phyloP scores from a whole-genome alignment of 2,329 filamentous ascomycete species.

The Penicillium sp. region DNA sequence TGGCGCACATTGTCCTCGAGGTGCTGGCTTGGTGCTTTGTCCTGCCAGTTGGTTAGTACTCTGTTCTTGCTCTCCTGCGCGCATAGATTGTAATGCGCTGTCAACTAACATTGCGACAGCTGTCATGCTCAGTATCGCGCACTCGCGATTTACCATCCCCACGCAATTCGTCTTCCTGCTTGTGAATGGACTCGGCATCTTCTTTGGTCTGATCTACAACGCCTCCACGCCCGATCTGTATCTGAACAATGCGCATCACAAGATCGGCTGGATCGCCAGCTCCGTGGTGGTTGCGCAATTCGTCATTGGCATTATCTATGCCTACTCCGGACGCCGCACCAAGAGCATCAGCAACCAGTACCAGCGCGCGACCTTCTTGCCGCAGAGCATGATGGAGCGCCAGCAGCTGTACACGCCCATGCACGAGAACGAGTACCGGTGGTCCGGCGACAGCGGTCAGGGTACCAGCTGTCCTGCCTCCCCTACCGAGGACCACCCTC shows the following conservation, averaged over 20 bases:
- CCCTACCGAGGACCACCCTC: slow-evolving; percentile 53
- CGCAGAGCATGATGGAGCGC: slow-evolving; percentile 54
- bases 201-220: slow-evolving; percentile 70
- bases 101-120: slow-evolving; percentile 45
- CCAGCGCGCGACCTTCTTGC: slow-evolving; percentile 60
- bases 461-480: slow-evolving; percentile 66
- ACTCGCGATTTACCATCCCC: slow-evolving; percentile 68
- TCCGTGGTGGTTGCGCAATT: slow-evolving; percentile 69
- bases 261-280: slow-evolving; percentile 79
- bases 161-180: slow-evolving; percentile 65
- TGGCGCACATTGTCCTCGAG: slow-evolving; percentile 69
- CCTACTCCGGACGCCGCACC: slow-evolving; percentile 51
- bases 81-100: background rate
- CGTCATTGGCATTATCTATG: slow-evolving; percentile 62
- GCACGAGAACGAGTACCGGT: slow-evolving; percentile 47
- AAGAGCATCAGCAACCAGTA: slow-evolving; percentile 30
- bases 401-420: slow-evolving; percentile 41
- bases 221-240: slow-evolving; percentile 80
- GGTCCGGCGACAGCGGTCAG: slow-evolving; percentile 69
- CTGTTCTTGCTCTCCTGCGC: background rate
- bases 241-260: slow-evolving; percentile 81
- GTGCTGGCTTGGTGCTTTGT: slow-evolving; percentile 67
- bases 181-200: slow-evolving; percentile 60
- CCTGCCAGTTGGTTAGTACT: slow-evolving; percentile 64
- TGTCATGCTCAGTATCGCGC: slow-evolving; percentile 80